phyloP scores from a whole-genome alignment of 2,329 filamentous ascomycete species.

The Hyphodiscus sp. region DNA sequence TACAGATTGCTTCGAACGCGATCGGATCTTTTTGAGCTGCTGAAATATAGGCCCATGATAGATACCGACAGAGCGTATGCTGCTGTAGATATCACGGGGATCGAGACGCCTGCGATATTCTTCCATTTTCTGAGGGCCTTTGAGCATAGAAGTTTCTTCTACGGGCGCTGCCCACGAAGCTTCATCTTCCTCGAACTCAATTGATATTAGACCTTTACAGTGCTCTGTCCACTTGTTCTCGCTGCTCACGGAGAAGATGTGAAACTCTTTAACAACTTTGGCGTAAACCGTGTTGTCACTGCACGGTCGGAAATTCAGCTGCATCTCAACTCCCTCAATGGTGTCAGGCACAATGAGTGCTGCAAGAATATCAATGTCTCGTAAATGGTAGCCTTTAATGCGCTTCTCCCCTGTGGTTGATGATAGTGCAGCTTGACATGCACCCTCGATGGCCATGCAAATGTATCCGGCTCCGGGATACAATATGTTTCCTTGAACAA shows the following conservation, averaged over 20 bases:
- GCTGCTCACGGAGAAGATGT: constrained; percentile 21
- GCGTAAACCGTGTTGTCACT: constrained; percentile 13
- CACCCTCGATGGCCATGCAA: constrained; percentile 28
- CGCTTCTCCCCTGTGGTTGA: constrained; percentile 13
- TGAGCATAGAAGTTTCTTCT: too few species aligned
- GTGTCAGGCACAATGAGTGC: constrained; percentile 45
- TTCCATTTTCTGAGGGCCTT: too few species aligned
- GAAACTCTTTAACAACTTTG: constrained; percentile 28
- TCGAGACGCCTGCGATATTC: too few species aligned
- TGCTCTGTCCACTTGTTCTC: constrained; percentile 29
- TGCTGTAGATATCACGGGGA: too few species aligned
- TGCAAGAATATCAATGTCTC: constrained; percentile 39
- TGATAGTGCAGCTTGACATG: constrained; percentile 3
- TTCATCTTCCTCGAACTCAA: not conserved
- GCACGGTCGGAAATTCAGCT: constrained; percentile 18
- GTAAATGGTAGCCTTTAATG: constrained; percentile 37
- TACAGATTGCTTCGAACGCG: too few species aligned
- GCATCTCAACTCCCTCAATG: constrained; percentile 40
- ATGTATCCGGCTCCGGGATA: constrained; percentile 28
- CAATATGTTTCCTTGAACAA: constrained; percentile 35
- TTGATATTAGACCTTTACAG: constrained; percentile 28
- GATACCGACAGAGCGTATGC: too few species aligned
- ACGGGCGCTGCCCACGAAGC: too few species aligned
- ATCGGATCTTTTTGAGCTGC: too few species aligned
- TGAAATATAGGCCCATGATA: too few species aligned